These are phyloP conservation scores for Eragrostis nindensis DNA, from an alignment of 176 grass and related monocot species.

Conservation along the genomic window DNA sequence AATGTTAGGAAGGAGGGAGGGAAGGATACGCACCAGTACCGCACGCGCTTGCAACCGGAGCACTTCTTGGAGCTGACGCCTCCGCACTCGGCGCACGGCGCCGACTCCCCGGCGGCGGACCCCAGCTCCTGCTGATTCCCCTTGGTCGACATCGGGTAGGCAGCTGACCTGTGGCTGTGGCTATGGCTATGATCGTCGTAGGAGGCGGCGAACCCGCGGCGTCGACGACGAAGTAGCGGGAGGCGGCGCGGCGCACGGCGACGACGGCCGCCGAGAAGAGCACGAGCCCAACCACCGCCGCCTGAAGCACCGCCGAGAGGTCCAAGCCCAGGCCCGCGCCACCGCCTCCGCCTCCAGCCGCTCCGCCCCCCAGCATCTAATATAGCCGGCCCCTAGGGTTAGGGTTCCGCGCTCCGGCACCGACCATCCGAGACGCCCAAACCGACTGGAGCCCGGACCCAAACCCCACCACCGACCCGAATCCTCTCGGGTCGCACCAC, in stretches of 20 bases:
- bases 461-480: not conserved
- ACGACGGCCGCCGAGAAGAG: slow-evolving; percentile 52
- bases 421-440: slow-evolving; percentile 45
- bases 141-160: slow-evolving; percentile 34
- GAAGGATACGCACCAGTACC: slow-evolving; percentile 72
- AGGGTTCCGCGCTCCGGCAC: slow-evolving; percentile 51
- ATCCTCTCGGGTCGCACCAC: not conserved
- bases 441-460: not conserved
- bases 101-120: not conserved
- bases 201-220: slow-evolving; percentile 54
- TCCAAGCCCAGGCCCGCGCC: slow-evolving; percentile 58
- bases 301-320: slow-evolving; percentile 66
- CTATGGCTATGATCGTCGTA: slow-evolving; percentile 48
- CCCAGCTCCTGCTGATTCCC: slow-evolving; percentile 25
- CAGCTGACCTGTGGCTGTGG: not conserved
- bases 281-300: slow-evolving; percentile 50
- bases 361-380: slow-evolving; percentile 69
- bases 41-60: slow-evolving; percentile 77
- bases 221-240: slow-evolving; percentile 92
- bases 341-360: slow-evolving; percentile 1
- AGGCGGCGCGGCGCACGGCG: slow-evolving; percentile 68
- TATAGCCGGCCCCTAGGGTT: slow-evolving; percentile 45
- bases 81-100: slow-evolving; percentile 67
- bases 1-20: not conserved
- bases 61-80: slow-evolving; percentile 60